Conservation (phyloP, 225 moss, liverwort and hornwort genomes). For the Bryum argenteum region DNA sequence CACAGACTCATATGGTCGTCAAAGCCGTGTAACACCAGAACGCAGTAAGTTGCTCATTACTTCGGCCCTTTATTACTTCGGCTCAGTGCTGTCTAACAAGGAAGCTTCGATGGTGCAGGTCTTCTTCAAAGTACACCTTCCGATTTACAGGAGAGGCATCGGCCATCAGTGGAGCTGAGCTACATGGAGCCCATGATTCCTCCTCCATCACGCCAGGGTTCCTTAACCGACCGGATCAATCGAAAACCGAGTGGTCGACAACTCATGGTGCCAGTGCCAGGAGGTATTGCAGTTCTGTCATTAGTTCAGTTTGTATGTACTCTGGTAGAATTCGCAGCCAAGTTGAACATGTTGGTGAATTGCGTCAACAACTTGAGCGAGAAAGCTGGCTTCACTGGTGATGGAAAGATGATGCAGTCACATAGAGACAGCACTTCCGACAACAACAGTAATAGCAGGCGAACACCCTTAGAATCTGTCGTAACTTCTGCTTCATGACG, state of each 20-base stretch:
- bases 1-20: constrained; percentile 57
- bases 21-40: constrained; percentile 64
- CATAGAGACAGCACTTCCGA: constrained; percentile 31
- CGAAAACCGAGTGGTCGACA: constrained; percentile 49
- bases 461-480: constrained; percentile 45
- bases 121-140: constrained; percentile 58
- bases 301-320: constrained; percentile 59
- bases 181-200: constrained; percentile 50
- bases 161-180: constrained; percentile 49
- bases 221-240: constrained; percentile 48
- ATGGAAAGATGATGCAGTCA: constrained; percentile 39
- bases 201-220: constrained; percentile 43
- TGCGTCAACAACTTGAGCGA: constrained; percentile 61
- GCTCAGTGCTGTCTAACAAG: constrained; percentile 20
- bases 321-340: constrained; percentile 57
- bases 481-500: constrained; percentile 47
- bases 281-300: constrained; percentile 62
- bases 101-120: constrained; percentile 36
- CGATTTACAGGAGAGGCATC: constrained; percentile 60
- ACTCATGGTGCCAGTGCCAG: constrained; percentile 57
- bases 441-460: constrained; percentile 24
- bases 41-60: constrained; percentile 41
- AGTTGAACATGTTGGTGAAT: constrained; percentile 51
- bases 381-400: constrained; percentile 55
- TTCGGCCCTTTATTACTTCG: neutral